Conservation (phyloP, 441 rosid genomes). For the Adansonia rubrostipa region DNA sequence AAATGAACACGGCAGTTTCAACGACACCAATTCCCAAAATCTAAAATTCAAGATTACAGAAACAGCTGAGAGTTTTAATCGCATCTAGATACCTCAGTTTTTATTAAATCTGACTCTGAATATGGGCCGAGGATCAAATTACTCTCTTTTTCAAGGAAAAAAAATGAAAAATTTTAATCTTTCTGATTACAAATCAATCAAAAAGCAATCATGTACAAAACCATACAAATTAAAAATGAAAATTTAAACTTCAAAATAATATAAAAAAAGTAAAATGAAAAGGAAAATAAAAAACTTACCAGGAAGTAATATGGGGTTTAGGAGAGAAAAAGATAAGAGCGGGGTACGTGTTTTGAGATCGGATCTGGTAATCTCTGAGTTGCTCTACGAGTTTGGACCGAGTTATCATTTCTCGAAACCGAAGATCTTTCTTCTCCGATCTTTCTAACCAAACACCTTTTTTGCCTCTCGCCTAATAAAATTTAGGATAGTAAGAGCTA, state of each 20-base stretch:
- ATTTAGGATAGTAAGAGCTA: background rate
- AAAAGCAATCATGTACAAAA: background rate
- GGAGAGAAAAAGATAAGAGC: conserved; percentile 59
- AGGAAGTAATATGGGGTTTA: conserved; percentile 45
- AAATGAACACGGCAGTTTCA: conserved; percentile 10
- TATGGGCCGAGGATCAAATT: background rate
- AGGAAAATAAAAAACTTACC: conserved; percentile 31
- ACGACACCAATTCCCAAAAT: background rate
- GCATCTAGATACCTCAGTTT: too few relatives aligned
- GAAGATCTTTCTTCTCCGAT: conserved; percentile 20
- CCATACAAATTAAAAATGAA: background rate
- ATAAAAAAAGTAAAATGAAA: background rate
- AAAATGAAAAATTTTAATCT: background rate
- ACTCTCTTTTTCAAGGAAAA: background rate
- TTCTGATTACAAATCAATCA: background rate
- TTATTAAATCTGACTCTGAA: background rate
- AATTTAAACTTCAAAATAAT: conserved; percentile 1
- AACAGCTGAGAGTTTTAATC: background rate
- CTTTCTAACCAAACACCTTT: background rate
- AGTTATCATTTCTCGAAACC: conserved; percentile 44
- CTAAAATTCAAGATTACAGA: background rate
- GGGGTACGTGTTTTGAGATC: conserved; percentile 47
- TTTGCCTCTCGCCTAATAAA: background rate
- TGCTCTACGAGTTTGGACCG: conserved; percentile 56
- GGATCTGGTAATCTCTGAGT: conserved; percentile 57